Evolutionary conservation across 1,139 yeast genomes (phyloP).

Genomic region (Debaryomyces sp.): DNA sequence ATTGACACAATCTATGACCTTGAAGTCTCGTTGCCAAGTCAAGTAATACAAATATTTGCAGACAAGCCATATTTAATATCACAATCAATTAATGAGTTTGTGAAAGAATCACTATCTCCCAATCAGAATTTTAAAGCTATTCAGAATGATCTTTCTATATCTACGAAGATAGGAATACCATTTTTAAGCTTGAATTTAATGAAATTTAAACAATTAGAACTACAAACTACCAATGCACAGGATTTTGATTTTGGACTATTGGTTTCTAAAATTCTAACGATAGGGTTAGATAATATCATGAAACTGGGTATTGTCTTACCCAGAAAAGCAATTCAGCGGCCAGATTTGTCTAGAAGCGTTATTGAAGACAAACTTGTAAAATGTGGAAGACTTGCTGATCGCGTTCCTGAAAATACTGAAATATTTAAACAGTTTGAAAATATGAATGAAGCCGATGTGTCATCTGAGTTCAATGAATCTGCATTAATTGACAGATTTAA

Average conservation of each 20-base stretch:
- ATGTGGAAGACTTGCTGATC: slow-evolving; percentile 1
- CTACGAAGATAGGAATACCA: slow-evolving; percentile 5
- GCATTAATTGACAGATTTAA: slow-evolving; percentile 12
- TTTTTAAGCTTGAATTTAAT: slow-evolving; percentile 6
- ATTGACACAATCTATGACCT: slow-evolving; percentile 11
- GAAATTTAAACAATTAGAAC: slow-evolving; percentile 2
- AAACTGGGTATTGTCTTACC: not conserved
- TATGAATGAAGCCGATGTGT: not conserved
- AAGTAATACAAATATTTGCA: slow-evolving; percentile 1
- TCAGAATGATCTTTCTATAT: not conserved
- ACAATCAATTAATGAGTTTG: slow-evolving; percentile 9
- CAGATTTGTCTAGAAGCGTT: slow-evolving; percentile 9
- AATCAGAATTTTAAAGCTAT: not conserved
- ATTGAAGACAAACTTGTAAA: slow-evolving; percentile 10
- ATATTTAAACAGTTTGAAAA: not conserved
- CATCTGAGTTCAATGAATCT: slow-evolving; percentile 10
- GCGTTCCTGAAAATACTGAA: slow-evolving; percentile 6
- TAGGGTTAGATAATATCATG: slow-evolving; percentile 4
- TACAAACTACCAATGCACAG: not conserved
- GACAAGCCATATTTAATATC: slow-evolving; percentile 9
- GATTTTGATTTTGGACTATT: slow-evolving; percentile 1
- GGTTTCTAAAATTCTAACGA: slow-evolving; percentile 3
- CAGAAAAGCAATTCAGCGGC: not conserved
- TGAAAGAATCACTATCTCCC: not conserved
- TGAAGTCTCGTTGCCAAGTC: slow-evolving; percentile 6